These are phyloP conservation scores for Wickerhamia fluorescens DNA, from an alignment of 805 yeast genomes.

Conservation along the genomic window DNA sequence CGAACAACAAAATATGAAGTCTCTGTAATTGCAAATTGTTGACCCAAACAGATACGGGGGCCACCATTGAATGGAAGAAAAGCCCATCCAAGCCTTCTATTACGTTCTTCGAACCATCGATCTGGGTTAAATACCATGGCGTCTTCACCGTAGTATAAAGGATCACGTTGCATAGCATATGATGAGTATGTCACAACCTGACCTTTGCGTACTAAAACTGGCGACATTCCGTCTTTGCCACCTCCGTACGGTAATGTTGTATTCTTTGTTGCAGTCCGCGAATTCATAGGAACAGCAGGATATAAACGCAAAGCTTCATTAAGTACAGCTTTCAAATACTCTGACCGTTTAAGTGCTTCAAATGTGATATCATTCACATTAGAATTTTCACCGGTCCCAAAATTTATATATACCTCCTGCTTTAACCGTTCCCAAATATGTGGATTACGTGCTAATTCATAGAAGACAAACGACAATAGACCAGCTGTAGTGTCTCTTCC, in stretches of 20 bases:
- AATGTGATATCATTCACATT: slow-evolving; percentile 34
- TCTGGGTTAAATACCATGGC: slow-evolving; percentile 30
- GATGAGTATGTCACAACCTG: slow-evolving; percentile 13
- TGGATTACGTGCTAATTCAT: slow-evolving; percentile 39
- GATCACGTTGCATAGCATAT: slow-evolving; percentile 15
- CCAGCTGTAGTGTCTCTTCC: slow-evolving; percentile 54
- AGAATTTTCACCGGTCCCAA: slow-evolving; percentile 27
- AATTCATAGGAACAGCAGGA: slow-evolving; percentile 46
- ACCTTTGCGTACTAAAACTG: slow-evolving; percentile 19
- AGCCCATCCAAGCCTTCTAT: slow-evolving; percentile 28
- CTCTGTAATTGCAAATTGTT: slow-evolving; percentile 33
- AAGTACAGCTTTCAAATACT: slow-evolving; percentile 39
- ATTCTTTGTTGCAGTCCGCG: slow-evolving; percentile 38
- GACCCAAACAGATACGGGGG: slow-evolving; percentile 34
- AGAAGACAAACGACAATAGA: slow-evolving; percentile 38
- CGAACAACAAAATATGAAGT: slow-evolving; percentile 25
- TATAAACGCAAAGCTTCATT: slow-evolving; percentile 45
- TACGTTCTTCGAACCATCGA: slow-evolving; percentile 25
- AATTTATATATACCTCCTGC: slow-evolving; percentile 23
- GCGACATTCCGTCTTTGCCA: slow-evolving; percentile 21
- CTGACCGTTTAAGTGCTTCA: slow-evolving; percentile 43
- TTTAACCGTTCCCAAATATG: slow-evolving; percentile 31
- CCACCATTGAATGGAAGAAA: slow-evolving; percentile 33
- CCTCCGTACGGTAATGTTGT: slow-evolving; percentile 49
- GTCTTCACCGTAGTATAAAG: slow-evolving; percentile 25